Evolutionary conservation across 208 protist genomes (phyloP), one percentile per base, ranked within the genome.

Genomic region (Crithidia acanthocephali): DNA sequence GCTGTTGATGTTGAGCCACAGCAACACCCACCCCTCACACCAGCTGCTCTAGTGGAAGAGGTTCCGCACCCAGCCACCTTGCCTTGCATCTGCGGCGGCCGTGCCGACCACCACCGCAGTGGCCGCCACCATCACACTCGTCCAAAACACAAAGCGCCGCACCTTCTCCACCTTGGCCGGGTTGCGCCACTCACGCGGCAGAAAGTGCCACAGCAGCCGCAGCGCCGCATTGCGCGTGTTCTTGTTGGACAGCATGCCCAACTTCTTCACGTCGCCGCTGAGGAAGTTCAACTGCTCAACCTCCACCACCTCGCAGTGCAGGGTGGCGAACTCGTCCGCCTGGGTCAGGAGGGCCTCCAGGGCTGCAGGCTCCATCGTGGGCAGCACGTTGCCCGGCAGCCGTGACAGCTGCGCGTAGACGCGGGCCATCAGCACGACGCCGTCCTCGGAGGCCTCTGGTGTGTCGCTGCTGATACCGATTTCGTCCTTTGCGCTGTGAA

Each of bases 121-220:
- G 6, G 79, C 75, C 7, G 72, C 70, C 18, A 69, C 72, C 53
- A 87, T 35, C 40, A 83, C 33, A 27, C 70, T 47, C 25, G 76
- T 64, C 70, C 63, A 77, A n/a, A 81, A 59, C 13, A 68, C 30
- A 42, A 77, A 28, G 60, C 60, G 65, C 20, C 59, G 76, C 30
- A 81, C 44, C 23, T 51, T 27, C 50, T 52, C 48, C 44, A 50
- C 60, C 72, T 77, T 77, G n/a, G 80, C 79, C 7, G 87, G 85
- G 58, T 71, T 86, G 68, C 89, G 86, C 87, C 89, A 94, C 74
- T 94, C 86, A 25, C 89, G 84, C 25, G 84, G 88, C 27, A 94
- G 79, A 6, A 85, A 68, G 35, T 66, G 59, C 85, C 86, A 91
- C 32, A 94, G 64, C 65, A 91, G 65, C 44, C 80, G 84, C 64